phyloP scores from a whole-genome alignment of 1,139 yeast species.

The Hyphopichia burtonii region DNA sequence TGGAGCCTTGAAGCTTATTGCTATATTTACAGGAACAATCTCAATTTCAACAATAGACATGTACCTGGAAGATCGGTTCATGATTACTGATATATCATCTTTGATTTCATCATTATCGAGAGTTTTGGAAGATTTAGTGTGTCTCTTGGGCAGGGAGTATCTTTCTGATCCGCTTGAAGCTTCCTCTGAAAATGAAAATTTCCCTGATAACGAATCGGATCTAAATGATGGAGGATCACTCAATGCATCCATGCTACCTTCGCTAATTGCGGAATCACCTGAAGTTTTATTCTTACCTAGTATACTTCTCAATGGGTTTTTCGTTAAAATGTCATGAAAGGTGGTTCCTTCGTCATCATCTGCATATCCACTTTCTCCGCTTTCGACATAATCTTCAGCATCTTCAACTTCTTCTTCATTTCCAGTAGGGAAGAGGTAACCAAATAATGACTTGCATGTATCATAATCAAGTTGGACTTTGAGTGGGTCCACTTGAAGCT shows the following conservation, averaged over 20 bases:
- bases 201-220: background rate
- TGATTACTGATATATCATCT: constrained; percentile 56
- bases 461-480: constrained; percentile 70
- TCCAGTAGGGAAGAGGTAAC: constrained; percentile 62
- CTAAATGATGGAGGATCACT: background rate
- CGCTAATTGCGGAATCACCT: background rate
- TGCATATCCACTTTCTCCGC: background rate
- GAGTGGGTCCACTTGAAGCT: constrained; percentile 63
- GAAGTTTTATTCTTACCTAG: background rate
- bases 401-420: constrained; percentile 9
- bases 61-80: constrained; percentile 64
- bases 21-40: constrained; percentile 51
- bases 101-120: constrained; percentile 1
- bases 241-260: background rate
- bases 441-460: constrained; percentile 60
- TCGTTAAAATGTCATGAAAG: background rate
- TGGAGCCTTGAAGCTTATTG: constrained; percentile 76
- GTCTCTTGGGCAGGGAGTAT: background rate
- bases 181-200: background rate
- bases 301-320: constrained; percentile 1
- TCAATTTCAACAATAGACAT: constrained; percentile 62
- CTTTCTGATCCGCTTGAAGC: constrained; percentile 1
- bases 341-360: background rate
- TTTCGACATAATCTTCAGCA: constrained; percentile 2
- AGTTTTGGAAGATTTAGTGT: background rate